Evolutionary conservation across 164 flowering plant genomes (phyloP).

Genomic region (Platanus orientalis): DNA sequence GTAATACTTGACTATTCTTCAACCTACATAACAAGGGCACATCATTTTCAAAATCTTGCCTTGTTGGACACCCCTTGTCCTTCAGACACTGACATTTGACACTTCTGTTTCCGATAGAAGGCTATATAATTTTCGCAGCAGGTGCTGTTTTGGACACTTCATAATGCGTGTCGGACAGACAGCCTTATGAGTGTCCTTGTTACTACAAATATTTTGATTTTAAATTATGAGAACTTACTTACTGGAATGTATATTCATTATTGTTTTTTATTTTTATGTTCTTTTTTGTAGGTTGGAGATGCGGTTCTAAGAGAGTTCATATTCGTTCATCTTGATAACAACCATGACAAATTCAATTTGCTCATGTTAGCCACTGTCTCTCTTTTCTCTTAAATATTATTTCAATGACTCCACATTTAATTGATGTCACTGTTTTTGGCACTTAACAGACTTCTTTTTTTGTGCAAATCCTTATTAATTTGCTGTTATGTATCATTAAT

Average conservation of each 20-base stretch:
- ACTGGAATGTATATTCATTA: background rate
- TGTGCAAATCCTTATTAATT: background rate
- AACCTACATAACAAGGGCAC: no score
- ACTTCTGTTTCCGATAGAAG: no score
- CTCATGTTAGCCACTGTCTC: conserved; percentile 61
- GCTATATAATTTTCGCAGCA: no score
- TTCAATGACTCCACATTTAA: no score
- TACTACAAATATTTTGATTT: background rate
- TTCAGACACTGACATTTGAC: no score
- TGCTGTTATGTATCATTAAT: conserved; percentile 6
- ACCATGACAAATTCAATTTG: conserved; percentile 80
- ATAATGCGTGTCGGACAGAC: no score
- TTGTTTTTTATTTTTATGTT: background rate
- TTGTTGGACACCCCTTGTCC: no score
- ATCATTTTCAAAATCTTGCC: no score
- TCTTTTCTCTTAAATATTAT: background rate
- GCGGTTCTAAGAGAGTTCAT: conserved; percentile 63
- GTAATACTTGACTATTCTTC: no score
- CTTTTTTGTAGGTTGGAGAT: conserved; percentile 60
- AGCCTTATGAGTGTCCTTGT: no score
- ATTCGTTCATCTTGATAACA: conserved; percentile 69
- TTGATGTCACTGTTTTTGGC: background rate
- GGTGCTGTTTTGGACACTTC: no score
- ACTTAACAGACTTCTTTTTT: background rate
- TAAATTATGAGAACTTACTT: background rate